Evolutionary conservation across 352 stramenopile species (phyloP).

Genomic region (Globisporangium parvum): DNA sequence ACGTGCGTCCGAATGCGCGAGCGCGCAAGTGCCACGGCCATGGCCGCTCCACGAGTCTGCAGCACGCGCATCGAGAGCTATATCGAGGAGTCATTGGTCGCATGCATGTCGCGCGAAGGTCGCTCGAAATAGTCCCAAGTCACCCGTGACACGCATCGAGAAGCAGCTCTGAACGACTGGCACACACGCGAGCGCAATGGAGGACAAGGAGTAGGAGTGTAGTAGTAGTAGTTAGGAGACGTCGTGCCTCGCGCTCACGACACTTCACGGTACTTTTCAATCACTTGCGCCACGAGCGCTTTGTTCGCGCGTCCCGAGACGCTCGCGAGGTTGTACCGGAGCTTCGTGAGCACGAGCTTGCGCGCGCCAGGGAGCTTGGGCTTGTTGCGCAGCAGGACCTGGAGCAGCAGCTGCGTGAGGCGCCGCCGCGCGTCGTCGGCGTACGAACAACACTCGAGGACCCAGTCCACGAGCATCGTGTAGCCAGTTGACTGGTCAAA

Average conservation of each 20-base stretch:
- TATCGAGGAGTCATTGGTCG: background rate
- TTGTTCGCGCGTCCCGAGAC: slow-evolving; percentile 42
- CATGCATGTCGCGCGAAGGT: too few relatives aligned
- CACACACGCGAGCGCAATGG: too few relatives aligned
- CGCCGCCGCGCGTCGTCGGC: slow-evolving; percentile 38
- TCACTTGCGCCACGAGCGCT: slow-evolving; percentile 28
- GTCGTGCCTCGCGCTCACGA: slow-evolving; percentile 4
- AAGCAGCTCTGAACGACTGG: too few relatives aligned
- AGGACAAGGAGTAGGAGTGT: too few relatives aligned
- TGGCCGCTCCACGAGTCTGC: too few relatives aligned
- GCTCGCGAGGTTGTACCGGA: slow-evolving; percentile 19
- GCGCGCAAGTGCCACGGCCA: background rate
- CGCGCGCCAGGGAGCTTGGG: slow-evolving; percentile 37
- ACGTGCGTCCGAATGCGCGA: background rate
- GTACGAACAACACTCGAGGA: slow-evolving; percentile 37
- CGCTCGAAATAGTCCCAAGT: too few relatives aligned
- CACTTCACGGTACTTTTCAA: slow-evolving; percentile 28
- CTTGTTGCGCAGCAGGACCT: slow-evolving; percentile 46
- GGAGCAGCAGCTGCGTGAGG: slow-evolving; percentile 45
- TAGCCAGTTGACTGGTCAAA: slow-evolving; percentile 65
- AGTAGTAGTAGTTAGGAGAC: background rate
- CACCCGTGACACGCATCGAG: too few relatives aligned
- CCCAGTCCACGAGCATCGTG: slow-evolving; percentile 51
- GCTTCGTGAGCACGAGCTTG: slow-evolving; percentile 28
- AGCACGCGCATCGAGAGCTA: too few relatives aligned